phyloP scores from a whole-genome alignment of 2,329 filamentous ascomycete species.

The Ascochyta pisi region DNA sequence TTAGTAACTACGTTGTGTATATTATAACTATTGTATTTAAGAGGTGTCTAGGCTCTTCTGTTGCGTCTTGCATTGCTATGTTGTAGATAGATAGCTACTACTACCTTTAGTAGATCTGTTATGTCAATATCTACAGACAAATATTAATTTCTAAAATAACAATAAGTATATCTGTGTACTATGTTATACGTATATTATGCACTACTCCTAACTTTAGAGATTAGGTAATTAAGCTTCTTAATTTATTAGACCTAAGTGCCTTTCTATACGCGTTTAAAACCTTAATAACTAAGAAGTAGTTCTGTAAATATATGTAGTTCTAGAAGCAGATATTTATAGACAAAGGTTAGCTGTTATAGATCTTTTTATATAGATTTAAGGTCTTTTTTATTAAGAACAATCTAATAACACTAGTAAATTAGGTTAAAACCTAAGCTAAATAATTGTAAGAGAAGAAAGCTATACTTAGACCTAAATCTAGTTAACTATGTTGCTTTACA shows the following conservation, averaged over 20 bases:
- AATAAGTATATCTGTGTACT: not conserved
- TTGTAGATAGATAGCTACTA: slow-evolving; percentile 20
- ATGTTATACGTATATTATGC: not conserved
- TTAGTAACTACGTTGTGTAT: too few relatives aligned
- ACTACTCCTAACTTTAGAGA: not conserved
- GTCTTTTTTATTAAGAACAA: not conserved
- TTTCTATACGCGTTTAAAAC: not conserved
- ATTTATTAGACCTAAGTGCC: not conserved
- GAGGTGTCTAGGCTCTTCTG: not conserved
- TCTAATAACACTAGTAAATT: not conserved
- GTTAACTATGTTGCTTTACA: not conserved
- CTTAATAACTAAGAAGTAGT: not conserved
- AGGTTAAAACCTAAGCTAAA: not conserved
- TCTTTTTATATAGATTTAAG: not conserved
- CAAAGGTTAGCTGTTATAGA: not conserved
- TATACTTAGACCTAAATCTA: slow-evolving; percentile 1
- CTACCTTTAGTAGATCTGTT: slow-evolving; percentile 18
- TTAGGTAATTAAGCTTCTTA: not conserved
- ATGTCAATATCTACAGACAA: slow-evolving; percentile 8
- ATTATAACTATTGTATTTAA: too few relatives aligned
- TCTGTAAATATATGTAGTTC: not conserved
- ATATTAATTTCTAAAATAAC: not conserved
- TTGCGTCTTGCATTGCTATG: slow-evolving; percentile 21
- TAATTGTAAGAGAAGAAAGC: not conserved
- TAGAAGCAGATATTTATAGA: slow-evolving; percentile 3